These are phyloP conservation scores for Salix udensis DNA, from an alignment of 345 rosid genomes.

Conservation along the genomic window DNA sequence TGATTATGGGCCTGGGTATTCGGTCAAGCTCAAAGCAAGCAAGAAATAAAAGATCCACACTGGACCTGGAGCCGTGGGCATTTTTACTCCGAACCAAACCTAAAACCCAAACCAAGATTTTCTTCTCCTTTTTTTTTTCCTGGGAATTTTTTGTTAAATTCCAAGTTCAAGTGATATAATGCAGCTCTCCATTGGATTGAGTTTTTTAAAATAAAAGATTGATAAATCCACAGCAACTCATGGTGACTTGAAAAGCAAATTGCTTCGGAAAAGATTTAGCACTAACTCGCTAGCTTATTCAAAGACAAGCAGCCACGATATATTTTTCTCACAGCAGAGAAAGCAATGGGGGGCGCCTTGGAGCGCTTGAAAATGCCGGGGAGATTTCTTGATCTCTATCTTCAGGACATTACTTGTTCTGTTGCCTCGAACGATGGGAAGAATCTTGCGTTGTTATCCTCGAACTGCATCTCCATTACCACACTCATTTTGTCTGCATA, in stretches of 20 bases:
- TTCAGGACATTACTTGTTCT: neutral
- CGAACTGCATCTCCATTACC: conserved; percentile 30
- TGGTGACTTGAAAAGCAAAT: neutral
- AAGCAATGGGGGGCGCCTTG: conserved; percentile 7
- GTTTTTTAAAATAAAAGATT: too few relatives aligned
- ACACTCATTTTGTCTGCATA: conserved; percentile 34
- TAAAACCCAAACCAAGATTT: neutral
- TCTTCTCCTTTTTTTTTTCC: neutral
- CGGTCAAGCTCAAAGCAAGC: neutral
- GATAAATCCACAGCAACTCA: neutral
- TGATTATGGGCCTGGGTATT: neutral
- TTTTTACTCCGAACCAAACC: neutral
- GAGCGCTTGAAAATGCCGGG: conserved; percentile 4
- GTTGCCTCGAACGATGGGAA: neutral
- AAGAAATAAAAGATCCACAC: neutral
- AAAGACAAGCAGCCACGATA: neutral
- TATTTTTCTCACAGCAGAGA: conserved; percentile 24
- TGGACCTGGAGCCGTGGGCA: neutral
- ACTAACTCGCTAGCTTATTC: neutral
- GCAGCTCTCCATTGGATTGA: too few relatives aligned
- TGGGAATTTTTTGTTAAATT: neutral
- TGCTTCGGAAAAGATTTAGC: neutral
- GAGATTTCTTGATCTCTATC: neutral
- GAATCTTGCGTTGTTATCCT: neutral
- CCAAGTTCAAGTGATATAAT: neutral